phyloP scores from a whole-genome alignment of 805 yeast genomes.

The Metschnikowia peoriensis region DNA sequence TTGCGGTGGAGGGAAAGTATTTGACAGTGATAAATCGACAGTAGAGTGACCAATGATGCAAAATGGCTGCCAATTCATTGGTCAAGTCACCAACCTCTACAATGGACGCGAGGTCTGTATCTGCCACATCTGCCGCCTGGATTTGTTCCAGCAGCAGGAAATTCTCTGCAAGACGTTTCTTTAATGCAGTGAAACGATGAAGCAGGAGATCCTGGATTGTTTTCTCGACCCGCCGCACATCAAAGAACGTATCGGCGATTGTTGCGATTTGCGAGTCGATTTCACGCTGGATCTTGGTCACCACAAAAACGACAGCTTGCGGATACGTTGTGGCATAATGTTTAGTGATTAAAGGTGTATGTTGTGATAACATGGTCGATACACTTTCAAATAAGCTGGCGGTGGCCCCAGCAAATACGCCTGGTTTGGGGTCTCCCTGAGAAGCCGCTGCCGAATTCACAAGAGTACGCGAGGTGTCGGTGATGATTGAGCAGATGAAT shows the following conservation, averaged over 20 bases:
- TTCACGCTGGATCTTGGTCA: conserved; percentile 76
- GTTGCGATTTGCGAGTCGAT: conserved; percentile 92
- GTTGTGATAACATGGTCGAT: conserved; percentile 82
- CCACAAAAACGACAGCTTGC: conserved; percentile 59
- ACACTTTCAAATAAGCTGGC: conserved; percentile 78
- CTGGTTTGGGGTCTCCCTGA: conserved; percentile 35
- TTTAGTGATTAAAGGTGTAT: conserved; percentile 69
- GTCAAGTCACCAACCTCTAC: conserved; percentile 64
- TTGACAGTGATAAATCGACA: conserved; percentile 67
- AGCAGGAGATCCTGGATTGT: conserved; percentile 52
- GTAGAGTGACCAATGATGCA: conserved; percentile 85
- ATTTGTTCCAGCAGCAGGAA: neutral
- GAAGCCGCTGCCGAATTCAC: conserved; percentile 41
- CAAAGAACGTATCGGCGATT: conserved; percentile 82
- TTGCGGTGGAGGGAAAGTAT: conserved; percentile 41
- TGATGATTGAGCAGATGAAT: conserved; percentile 82
- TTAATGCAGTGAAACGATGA: conserved; percentile 41
- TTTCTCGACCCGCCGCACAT: conserved; percentile 59
- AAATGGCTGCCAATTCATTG: conserved; percentile 69
- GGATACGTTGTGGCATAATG: conserved; percentile 59
- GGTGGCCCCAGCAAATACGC: conserved; percentile 57
- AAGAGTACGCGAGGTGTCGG: conserved; percentile 70
- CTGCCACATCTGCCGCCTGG: conserved; percentile 21
- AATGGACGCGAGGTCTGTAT: conserved; percentile 47
- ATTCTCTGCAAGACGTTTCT: conserved; percentile 9